Evolutionary conservation across 1,284 basidiomycete species (phyloP), one percentile per base, ranked within the genome.

Genomic region (Phellinidium pouzarii): DNA sequence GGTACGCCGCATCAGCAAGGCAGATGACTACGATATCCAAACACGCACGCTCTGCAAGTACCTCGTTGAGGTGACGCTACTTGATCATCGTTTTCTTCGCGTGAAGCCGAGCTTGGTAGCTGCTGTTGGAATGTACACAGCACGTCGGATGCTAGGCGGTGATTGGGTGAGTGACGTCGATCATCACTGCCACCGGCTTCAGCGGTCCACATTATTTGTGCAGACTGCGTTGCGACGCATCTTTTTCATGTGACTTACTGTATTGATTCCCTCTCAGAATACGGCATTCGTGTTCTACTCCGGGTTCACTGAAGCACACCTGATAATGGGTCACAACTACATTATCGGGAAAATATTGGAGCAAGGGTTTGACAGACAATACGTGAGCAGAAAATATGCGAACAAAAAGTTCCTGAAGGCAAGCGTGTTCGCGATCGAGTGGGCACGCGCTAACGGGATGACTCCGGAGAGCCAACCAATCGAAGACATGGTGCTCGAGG

Each of bases 11-110:
- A 99, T 99, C 69, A 95, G 91, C 75, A 97, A 95, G 70, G 96
- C 96, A 25, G 96, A 99, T 72, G 91, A 97, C 70, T 99, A 99
- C 68, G 94, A 99, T 67, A 87, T 99, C 62, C 95, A 97, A 68
- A 99, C 95, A 4, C 78, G 96, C 55, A 99, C 96, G 9, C 74
- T 99, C 53, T 88, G 91, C 76, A 99, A 99, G 71, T 99, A 97
- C 77, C 72, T 99, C 66, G 95, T 94, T 65, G 96, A 99, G 71
- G 90, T 96, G 44, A 96, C 94, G 6, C 75, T 99, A 49, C 75
- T 99, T 55, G 95, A 99, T 68, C 73, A 96, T 65, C 84, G 91
- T 41, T 99, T 99, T 79, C 70, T 99, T 64, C 78, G 91, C 48
- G 94, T 88, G 55, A 95, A 94, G 69, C 94, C 95, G 0, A 93